Percentiles rank a stretch among this genome's conserved stretches.
Evolutionary conservation across 176 grass and related monocot genomes (phyloP).

Genomic region (Oryza brachyantha): DNA sequence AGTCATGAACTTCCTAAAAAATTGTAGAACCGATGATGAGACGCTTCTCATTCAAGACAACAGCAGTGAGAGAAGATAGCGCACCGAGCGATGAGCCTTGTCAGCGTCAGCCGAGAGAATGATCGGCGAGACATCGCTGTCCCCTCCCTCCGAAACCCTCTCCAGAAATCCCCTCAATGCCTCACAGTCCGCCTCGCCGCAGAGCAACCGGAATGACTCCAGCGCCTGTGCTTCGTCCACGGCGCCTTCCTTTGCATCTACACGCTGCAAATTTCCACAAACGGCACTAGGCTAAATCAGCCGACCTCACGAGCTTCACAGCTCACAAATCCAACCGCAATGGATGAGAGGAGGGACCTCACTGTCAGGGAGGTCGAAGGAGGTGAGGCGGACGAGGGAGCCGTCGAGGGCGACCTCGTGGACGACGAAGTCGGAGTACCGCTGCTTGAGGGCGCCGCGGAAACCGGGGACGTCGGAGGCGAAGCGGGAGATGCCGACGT

Average conservation of each 20-base stretch:
- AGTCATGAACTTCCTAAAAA: conserved; percentile 79
- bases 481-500: conserved; percentile 80
- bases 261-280: conserved; percentile 50
- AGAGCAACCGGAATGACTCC: conserved; percentile 62
- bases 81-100: conserved; percentile 62
- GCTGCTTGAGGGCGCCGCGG: conserved; percentile 75
- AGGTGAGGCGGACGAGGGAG: conserved; percentile 72
- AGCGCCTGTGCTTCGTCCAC: conserved; percentile 45
- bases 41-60: not conserved
- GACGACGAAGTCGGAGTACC: conserved; percentile 89
- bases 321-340: not conserved
- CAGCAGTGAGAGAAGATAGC: not conserved
- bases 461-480: conserved; percentile 79
- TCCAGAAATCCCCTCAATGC: conserved; percentile 56
- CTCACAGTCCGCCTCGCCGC: conserved; percentile 54
- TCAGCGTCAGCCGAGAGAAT: conserved; percentile 70
- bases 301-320: not conserved
- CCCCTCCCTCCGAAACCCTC: conserved; percentile 41
- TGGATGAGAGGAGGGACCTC: conserved; percentile 25
- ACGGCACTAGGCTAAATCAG: not conserved
- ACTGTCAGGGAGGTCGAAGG: conserved; percentile 65
- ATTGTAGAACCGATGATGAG: conserved; percentile 16
- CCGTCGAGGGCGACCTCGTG: conserved; percentile 79
- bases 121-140: conserved; percentile 48
- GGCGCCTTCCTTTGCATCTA: conserved; percentile 32